Evolutionary conservation across 1,284 basidiomycete species (phyloP).

Genomic region (Cutaneotrichosporon cutaneum): DNA sequence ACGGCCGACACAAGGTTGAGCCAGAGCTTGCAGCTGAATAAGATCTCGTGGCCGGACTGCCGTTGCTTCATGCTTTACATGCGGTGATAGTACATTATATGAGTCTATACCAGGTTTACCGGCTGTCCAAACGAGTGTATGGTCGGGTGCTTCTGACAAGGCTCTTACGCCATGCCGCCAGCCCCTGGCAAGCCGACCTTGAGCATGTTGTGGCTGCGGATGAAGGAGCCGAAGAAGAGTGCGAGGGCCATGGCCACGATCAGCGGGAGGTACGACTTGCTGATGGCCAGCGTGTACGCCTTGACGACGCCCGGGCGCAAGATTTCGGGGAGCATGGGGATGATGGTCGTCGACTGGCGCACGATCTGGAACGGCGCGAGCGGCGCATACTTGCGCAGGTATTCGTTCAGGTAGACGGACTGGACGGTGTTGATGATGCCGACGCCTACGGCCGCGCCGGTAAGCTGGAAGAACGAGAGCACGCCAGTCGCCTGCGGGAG

Average conservation of each 20-base stretch:
- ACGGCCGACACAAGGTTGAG: too few species aligned
- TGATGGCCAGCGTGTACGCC: slow-evolving; percentile 55
- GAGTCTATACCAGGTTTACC: neutral
- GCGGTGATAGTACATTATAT: neutral
- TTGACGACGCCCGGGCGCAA: slow-evolving; percentile 50
- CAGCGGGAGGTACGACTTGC: slow-evolving; percentile 54
- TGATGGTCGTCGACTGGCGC: slow-evolving; percentile 38
- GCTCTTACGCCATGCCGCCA: neutral
- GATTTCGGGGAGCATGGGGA: slow-evolving; percentile 38
- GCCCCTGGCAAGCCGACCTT: slow-evolving; percentile 27
- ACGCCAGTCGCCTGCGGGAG: slow-evolving; percentile 48
- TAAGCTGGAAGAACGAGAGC: slow-evolving; percentile 53
- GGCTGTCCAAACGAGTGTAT: slow-evolving; percentile 1
- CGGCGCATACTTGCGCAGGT: slow-evolving; percentile 35
- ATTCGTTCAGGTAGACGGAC: slow-evolving; percentile 41
- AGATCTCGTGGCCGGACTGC: too few species aligned
- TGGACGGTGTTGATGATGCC: slow-evolving; percentile 54
- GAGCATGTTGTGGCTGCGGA: slow-evolving; percentile 53
- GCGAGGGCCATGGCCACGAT: slow-evolving; percentile 51
- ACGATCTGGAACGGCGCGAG: slow-evolving; percentile 45
- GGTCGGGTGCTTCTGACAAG: neutral
- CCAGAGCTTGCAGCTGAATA: too few species aligned
- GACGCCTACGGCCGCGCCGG: slow-evolving; percentile 54
- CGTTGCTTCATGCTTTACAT: too few species aligned
- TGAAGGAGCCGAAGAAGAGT: slow-evolving; percentile 45